Conservation (phyloP, 2,329 filamentous ascomycete species). For the Xylaria sp. region DNA sequence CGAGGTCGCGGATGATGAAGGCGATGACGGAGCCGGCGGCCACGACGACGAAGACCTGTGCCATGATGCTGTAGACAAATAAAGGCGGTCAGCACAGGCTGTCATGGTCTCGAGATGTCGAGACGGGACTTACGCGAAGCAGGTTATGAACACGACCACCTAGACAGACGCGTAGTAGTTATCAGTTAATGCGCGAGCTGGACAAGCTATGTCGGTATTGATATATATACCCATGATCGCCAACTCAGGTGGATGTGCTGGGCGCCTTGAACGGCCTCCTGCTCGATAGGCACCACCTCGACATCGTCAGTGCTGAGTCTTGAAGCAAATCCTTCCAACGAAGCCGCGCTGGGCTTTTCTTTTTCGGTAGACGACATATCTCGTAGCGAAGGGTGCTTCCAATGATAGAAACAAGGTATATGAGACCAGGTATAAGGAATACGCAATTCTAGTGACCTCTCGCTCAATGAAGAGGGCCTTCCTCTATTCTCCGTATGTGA, state of each 20-base stretch:
- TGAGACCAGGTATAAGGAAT: neutral
- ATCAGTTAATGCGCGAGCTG: neutral
- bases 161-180: constrained; percentile 8
- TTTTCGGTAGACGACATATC: constrained; percentile 6
- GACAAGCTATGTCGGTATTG: neutral
- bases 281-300: constrained; percentile 31
- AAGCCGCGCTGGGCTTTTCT: constrained; percentile 17
- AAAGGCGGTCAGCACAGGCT: too few relatives aligned
- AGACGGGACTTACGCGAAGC: constrained; percentile 34
- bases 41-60: constrained; percentile 1
- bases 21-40: constrained; percentile 4
- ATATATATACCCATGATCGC: constrained; percentile 52
- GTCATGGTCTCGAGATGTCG: neutral
- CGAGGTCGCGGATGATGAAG: constrained; percentile 1
- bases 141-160: constrained; percentile 48
- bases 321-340: neutral
- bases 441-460: neutral
- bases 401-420: neutral
- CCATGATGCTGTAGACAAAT: constrained; percentile 2
- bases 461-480: too few relatives aligned
- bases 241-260: constrained; percentile 54
- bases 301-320: constrained; percentile 6
- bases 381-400: neutral
- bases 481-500: too few relatives aligned
- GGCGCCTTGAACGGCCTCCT: constrained; percentile 37